Base-by-base conservation (phyloP, 306 rosid species). In the Quercus gilva region DNA sequence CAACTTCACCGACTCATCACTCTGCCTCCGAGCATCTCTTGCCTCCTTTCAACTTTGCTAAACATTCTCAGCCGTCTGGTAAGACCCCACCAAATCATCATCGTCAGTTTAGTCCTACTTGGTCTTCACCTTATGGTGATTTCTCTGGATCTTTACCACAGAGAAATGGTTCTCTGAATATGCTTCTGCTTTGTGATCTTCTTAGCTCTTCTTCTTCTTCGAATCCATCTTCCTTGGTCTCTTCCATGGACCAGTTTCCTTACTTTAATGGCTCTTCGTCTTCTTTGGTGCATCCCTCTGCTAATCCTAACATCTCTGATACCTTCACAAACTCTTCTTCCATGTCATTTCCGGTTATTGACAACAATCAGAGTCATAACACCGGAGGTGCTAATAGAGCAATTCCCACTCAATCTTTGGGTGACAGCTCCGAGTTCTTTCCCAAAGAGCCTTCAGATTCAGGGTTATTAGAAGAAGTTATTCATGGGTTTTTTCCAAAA, bases 401-500 rank as follows among this genome's bases (percentile, higher is more conserved):
- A 6, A 65, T 41, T 41, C 2, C 68, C 57, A 41, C 29, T 10
- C 0, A 33, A 33, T 73, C 55, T 6, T 53, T 5, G 25, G 75
- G 25, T 8, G 82, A 23, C 12, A 79, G 57, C 0, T 87, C 85
- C 0, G 94, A 79, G 8, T 90, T 90, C 78, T 82, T 92, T 14
- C 85, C 91, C 0, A 73, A 72, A 43, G 93, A 91, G 56, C 72
- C 91, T 1, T 85, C 95, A 0, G 89, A 85, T 80, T 91, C 97
- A 1, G 99, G 99, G 0, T 73, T 94, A 74, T 61, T 94, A 76
- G 94, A 94, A 56, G 99, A 94, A 75, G 84, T 92, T 3, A 95
- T 94, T 14, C 82, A 81, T 1, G 87, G 81, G 33, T 92, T 87
- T 45, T 86, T 92, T 31, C 89, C 91, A 0, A 88, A 87, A 35